Conservation (phyloP, 2,329 filamentous ascomycete species). For the Colletotrichum magnum region DNA sequence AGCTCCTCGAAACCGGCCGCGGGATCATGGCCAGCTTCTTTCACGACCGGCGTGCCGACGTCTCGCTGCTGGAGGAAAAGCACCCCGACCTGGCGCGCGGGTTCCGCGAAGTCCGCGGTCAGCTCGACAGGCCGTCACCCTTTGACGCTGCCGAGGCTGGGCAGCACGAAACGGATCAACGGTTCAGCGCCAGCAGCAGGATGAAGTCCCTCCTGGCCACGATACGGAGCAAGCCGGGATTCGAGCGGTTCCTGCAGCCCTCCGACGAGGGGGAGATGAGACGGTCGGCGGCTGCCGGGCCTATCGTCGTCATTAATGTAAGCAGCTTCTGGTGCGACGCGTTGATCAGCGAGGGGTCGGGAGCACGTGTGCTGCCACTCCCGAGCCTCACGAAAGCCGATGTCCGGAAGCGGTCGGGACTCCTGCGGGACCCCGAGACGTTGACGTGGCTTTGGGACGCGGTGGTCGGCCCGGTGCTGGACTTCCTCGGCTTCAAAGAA, state of each 20-base stretch:
- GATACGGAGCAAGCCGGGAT: slow-evolving; percentile 42
- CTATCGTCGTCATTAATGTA: not conserved
- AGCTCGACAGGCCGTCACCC: not conserved
- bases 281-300: no score
- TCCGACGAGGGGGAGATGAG: not conserved
- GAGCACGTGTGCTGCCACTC: not conserved
- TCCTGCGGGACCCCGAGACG: slow-evolving; percentile 27
- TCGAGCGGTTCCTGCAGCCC: slow-evolving; percentile 31
- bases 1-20: slow-evolving; percentile 46
- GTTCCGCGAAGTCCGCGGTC: not conserved
- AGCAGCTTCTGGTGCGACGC: not conserved
- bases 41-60: slow-evolving; percentile 42
- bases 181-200: slow-evolving; percentile 9
- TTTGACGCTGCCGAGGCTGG: not conserved
- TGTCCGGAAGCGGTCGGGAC: slow-evolving; percentile 37
- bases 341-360: not conserved
- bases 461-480: slow-evolving; percentile 45
- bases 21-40: slow-evolving; percentile 45
- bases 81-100: not conserved
- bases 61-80: slow-evolving; percentile 6
- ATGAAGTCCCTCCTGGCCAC: slow-evolving; percentile 23
- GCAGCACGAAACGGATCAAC: not conserved
- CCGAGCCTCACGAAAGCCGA: not conserved
- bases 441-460: slow-evolving; percentile 51
- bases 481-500: slow-evolving; percentile 44